Evolutionary conservation across 2,329 filamentous ascomycete genomes (phyloP).

Genomic region (Neofusicoccum cordaticola): DNA sequence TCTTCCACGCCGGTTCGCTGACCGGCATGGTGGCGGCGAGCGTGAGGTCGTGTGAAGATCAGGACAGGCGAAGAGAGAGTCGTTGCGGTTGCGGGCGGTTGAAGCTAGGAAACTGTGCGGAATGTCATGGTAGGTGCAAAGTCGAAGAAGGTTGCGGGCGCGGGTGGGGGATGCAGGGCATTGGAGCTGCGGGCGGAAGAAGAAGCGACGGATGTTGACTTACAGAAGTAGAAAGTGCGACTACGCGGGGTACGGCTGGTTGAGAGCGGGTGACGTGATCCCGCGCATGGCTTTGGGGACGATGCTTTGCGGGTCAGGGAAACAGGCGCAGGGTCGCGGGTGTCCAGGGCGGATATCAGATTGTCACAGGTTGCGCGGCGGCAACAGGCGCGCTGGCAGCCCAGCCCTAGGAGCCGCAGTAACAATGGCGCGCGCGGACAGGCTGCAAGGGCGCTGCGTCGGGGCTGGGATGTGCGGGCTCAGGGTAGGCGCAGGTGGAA

Average conservation of each 20-base stretch:
- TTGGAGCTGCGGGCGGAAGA: background rate
- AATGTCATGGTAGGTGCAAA: background rate
- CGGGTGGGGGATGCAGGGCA: background rate
- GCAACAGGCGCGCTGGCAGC: background rate
- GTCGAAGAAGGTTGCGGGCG: background rate
- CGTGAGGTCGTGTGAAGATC: background rate
- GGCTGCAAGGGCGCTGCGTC: background rate
- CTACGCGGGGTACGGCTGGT: background rate
- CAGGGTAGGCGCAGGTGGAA: slow-evolving; percentile 5
- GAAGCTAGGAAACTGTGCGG: background rate
- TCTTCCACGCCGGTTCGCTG: slow-evolving; percentile 10
- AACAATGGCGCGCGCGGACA: background rate
- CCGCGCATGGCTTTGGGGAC: slow-evolving; percentile 2
- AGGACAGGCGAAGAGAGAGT: background rate
- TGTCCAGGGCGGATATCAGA: background rate
- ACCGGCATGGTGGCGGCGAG: background rate
- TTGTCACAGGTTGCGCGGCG: slow-evolving; percentile 3
- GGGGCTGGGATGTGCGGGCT: background rate
- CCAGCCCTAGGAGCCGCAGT: background rate
- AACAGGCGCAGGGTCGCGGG: background rate
- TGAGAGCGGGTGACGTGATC: background rate
- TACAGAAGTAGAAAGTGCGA: slow-evolving; percentile 10
- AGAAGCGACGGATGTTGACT: slow-evolving; percentile 3
- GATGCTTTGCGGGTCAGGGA: background rate
- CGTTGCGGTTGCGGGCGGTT: background rate